Conservation (phyloP, 169 alveolate species). For the Plasmodium cynomolgi region DNA sequence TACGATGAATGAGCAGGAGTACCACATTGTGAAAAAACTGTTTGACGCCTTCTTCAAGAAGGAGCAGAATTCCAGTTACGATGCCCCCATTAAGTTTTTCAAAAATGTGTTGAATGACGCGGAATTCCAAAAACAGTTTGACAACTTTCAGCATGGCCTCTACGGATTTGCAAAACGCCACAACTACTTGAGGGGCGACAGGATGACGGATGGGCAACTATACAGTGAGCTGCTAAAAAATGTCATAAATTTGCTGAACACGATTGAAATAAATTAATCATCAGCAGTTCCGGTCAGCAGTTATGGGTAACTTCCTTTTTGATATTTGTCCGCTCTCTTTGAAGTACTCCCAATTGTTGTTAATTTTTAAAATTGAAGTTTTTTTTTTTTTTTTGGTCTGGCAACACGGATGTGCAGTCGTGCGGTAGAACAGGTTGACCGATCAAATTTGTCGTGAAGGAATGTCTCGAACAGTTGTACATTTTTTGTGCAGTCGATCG, state of each 20-base stretch:
- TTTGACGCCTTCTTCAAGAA: background rate
- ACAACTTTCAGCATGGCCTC: constrained; percentile 10
- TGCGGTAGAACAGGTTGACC: background rate
- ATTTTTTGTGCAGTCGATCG: background rate
- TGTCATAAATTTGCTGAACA: background rate
- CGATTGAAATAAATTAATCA: background rate
- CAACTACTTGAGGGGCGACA: constrained; percentile 2
- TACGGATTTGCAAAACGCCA: constrained; percentile 31
- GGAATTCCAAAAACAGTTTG: background rate
- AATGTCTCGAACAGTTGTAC: background rate
- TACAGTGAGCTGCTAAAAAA: background rate
- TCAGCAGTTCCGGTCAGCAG: background rate
- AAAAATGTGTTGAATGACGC: background rate
- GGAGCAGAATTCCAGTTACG: background rate
- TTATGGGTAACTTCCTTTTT: background rate
- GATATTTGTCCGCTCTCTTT: background rate
- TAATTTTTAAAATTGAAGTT: no score
- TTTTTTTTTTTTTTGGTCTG: background rate
- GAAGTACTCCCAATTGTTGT: background rate
- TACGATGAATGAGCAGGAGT: constrained; percentile 13
- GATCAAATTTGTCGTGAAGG: background rate
- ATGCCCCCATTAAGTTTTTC: background rate
- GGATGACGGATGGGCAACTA: background rate
- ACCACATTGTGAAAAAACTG: background rate
- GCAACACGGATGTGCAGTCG: background rate